Base-by-base conservation (phyloP, 108 stramenopile species). In the Cyclotella atomus region DNA sequence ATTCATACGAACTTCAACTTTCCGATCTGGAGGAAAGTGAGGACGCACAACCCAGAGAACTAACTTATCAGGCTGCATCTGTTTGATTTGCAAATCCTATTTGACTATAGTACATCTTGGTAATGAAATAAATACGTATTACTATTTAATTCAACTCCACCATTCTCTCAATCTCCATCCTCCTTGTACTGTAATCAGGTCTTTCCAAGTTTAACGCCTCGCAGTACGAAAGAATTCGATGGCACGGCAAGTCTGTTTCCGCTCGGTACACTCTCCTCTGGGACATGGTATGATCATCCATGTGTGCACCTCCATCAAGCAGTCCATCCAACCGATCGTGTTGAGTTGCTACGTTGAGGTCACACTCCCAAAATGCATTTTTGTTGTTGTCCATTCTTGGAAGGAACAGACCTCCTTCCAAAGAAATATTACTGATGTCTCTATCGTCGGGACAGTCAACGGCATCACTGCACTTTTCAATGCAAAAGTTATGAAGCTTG, bases 401-500 rank as follows among this genome's bases (percentile, higher is more conserved):
- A 5, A 56, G 25, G 17, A 28, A 28, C 3, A 56, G 29, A 2
- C 55, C 25, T 15, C 55, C 55, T 4, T 28, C 27, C 25, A 30
- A 28, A 14, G 55, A 7, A 30, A 56, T 56, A 28, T 56, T 56
- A 28, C 5, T 16, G 17, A 56, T 28, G 19, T 56, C 55, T 15
- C 12, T 9, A 3, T 4, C 27, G 25, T 10, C 9, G 5, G 55
- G 55, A 30, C 55, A 19, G 25, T 28, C 25, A 6, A 56, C 23
- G 4, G 3, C 10, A 5, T 28, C 55, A 24, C 25, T 6, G 4
- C 25, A 7, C 2, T 56, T 5, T 7, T 56, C 55, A 56, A 56
- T 49, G 17, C 47, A 49, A 49, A 55, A 55, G n/a, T 49, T 49
- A 17, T 49, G 47, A 17, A 49, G n/a, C 47, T 49, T 49, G n/a